Base-by-base conservation (phyloP, 208 protist genomes). In the Plasmodiophora brassicae region DNA sequence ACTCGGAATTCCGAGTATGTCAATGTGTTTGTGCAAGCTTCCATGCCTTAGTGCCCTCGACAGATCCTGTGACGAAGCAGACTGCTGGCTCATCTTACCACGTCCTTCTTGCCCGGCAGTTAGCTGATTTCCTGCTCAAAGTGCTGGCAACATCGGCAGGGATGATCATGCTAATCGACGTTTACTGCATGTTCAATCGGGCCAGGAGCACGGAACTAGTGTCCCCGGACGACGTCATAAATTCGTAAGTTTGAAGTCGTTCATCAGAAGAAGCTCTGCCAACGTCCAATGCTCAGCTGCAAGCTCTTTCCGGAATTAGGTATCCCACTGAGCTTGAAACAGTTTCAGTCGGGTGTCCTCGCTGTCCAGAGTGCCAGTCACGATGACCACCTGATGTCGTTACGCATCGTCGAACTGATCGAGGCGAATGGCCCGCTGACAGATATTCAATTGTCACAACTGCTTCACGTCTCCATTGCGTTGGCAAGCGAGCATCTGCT, bases 151-250 rank as follows among this genome's bases (percentile, higher is more conserved):
- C 38, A 36, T 60, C 25, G 25, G 0, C 1, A 38, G 87, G 87
- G 35, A 39, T 89, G 53, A 28, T 89, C 0, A 14, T 57, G 84
- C 54, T 89, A 1, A 87, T 78, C 14, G 87, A 89, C 39, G 87
- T 89, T 1, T 89, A 88, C 28, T 89, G 87, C 45, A 35, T 89
- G 32, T 89, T 87, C 39, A 89, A 89, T 78, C 87, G 87, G 28
- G 87, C 87, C 41, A 46, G 87, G 0, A 60, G 87, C n/a, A 89
- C 83, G 28, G 65, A 88, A 46, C 39, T 88, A 0, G 54, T 88
- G 0, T 86, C 65, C 0, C 86, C 86, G 0, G 65, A 22, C 20
- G 86, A 88, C 50, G 20, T 88, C 0, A 0, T 88, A 25, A 0
- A 8, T 32, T 32, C 86, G 39, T 87, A 14, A 78, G 65, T 78